Evolutionary conservation across 495 filamentous ascomycete species (phyloP), one percentile per base, ranked within the genome.

Genomic region (Lichina pygmaea): DNA sequence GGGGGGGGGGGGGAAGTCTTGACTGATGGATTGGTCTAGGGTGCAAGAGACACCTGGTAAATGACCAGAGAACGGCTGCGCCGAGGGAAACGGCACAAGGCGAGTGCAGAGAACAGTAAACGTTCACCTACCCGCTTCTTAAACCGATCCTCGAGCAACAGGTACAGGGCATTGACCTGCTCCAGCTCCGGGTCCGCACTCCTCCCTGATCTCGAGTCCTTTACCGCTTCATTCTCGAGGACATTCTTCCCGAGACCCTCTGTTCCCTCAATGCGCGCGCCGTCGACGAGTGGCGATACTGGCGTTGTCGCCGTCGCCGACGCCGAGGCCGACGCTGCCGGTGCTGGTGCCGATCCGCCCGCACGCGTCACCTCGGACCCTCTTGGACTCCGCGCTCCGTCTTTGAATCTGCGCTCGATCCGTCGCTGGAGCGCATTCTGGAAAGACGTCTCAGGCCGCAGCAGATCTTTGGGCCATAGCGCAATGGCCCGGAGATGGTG

Each of bases 381-480:
- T 24, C 24, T 24, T 24, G 24, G 2, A 24, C 24, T 24, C 24
- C 24, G 24, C 4, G 4, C 24, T 24, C 4, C 24, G 24, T 24
- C 24, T 24, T 24, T 24, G 48, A 52, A 49, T 17, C 50, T 40
- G n/a, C 57, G 52, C 13, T 69, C 62, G 42, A 84, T 64, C 43
- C 77, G 71, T 45, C 66, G 62, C 50, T 68, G 66, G 39, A 93
- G 66, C 45, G 74, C 68, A 48, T 71, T 60, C 50, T 83, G 78
- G 54, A 93, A 71, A 47, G 80, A 75, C 54, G 77, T 66, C 44
- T 76, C 71, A 8, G 85, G 85, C 2, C 85, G 81, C 45, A 93
- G 71, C 39, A 59, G 54, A 55, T 91, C 81, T 49, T 66, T 64
- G 42, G 85, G 85, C 84, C 84, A 93, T 52, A 71, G 73, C 51